phyloP scores from a whole-genome alignment of 257 asterid species.

The Solanum arcanum region DNA sequence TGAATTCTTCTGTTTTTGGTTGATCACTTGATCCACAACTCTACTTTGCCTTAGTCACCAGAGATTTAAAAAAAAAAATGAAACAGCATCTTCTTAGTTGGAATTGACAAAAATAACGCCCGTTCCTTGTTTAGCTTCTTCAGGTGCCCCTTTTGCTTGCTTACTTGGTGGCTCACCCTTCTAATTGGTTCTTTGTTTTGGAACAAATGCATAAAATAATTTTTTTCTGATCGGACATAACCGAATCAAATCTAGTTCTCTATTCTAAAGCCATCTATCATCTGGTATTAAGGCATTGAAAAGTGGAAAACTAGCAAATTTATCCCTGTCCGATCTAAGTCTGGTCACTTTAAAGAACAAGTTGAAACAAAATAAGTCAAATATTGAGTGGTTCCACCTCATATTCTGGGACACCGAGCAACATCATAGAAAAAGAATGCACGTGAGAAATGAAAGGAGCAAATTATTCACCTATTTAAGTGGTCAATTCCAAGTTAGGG shows the following conservation, averaged over 20 bases:
- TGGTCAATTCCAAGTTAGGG: not conserved
- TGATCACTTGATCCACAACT: not conserved
- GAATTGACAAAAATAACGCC: not conserved
- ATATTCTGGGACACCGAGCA: not conserved
- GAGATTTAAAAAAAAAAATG: not conserved
- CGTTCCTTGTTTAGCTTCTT: not conserved
- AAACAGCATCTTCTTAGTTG: not conserved
- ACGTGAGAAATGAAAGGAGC: not conserved
- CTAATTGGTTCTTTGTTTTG: not conserved
- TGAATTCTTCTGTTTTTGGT: not conserved
- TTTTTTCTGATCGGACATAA: not conserved
- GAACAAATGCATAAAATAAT: not conserved
- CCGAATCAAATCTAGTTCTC: not conserved
- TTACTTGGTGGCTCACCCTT: not conserved
- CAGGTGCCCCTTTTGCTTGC: not conserved
- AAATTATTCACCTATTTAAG: not conserved
- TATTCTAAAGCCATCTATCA: not conserved
- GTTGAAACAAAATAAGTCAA: not conserved
- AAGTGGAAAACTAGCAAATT: not conserved
- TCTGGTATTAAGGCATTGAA: not conserved
- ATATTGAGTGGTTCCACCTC: not conserved
- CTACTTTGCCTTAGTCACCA: not conserved
- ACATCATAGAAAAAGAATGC: not conserved
- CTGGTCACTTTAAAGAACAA: not conserved
- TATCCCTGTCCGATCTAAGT: not conserved